Evolutionary conservation across 1,284 basidiomycete species (phyloP), one percentile per base, ranked within the genome.

Genomic region (Leucoagaricus sp.): DNA sequence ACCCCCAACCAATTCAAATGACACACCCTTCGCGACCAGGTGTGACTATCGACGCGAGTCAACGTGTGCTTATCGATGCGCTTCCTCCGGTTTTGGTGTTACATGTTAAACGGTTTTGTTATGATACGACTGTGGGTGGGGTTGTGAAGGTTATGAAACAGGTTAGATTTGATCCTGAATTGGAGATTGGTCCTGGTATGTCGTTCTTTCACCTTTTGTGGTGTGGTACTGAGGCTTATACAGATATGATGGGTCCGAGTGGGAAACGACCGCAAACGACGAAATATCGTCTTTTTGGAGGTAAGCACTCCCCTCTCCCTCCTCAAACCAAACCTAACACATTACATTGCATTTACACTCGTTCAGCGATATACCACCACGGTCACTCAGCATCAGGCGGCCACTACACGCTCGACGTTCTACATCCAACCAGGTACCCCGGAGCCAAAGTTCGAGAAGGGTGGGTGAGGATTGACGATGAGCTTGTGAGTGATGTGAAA

Each of bases 401-500:
- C 0, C 96, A 98, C 72, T 99, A 98, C 75, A 99, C 96, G 1
- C 85, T 97, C 44, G 91, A 96, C 61, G 91, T 97, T 1, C 76
- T 96, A 7, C 89, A 94, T 60, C 90, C 93, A 19, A 85, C 86
- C 63, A 82, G 85, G 12, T 84, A 84, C 65, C 72, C 78, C 47
- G 70, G 67, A 28, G 55, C 60, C 13, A 70, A 69, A 45, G 58
- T 68, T 1, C 73, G 81, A 2, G 83, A 88, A 66, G 87, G 81
- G 19, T 98, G 93, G 96, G 82, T 97, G 58, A 87, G 96, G 60
- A 92, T 98, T 57, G 96, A 98, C 72, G 96, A 98, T 67, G 94
- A 96, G 70, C 75, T 87, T 4, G 89, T 94, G n/a, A 85, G 85
- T 29, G 86, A 91, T 59, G 81, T 96, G 40, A 76, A 84, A n/a